phyloP scores from a whole-genome alignment of 2,329 filamentous ascomycete species.

The Phialophora chinensis region DNA sequence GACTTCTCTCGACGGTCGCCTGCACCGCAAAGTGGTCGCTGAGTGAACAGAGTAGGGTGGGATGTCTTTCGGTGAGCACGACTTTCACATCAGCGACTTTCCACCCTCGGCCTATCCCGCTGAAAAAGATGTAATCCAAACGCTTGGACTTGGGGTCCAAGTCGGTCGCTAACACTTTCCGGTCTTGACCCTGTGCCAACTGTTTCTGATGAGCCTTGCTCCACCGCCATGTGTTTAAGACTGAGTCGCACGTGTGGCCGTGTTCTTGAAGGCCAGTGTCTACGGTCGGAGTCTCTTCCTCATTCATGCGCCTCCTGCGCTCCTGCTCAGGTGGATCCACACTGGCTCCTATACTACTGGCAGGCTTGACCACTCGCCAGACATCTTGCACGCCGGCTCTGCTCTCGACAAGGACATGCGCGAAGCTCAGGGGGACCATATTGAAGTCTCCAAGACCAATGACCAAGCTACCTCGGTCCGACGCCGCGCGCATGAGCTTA shows the following conservation, averaged over 20 bases:
- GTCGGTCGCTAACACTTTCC: slow-evolving; percentile 67
- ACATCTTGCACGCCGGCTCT: slow-evolving; percentile 79
- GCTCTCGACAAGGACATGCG: slow-evolving; percentile 79
- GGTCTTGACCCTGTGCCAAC: slow-evolving; percentile 68
- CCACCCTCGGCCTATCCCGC: slow-evolving; percentile 58
- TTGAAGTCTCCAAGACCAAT: slow-evolving; percentile 94
- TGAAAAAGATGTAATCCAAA: slow-evolving; percentile 91
- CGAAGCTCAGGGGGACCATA: slow-evolving; percentile 86
- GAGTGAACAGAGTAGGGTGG: slow-evolving; percentile 79
- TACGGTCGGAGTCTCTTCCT: slow-evolving; percentile 67
- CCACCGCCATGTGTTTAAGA: slow-evolving; percentile 95
- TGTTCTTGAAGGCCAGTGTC: slow-evolving; percentile 79
- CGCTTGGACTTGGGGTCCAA: slow-evolving; percentile 79
- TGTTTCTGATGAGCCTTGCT: slow-evolving; percentile 70
- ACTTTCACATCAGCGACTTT: slow-evolving; percentile 72
- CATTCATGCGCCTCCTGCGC: slow-evolving; percentile 60
- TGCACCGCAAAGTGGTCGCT: slow-evolving; percentile 96
- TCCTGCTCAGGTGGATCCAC: slow-evolving; percentile 70
- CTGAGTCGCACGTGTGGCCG: slow-evolving; percentile 84
- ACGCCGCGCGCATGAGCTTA: slow-evolving; percentile 82
- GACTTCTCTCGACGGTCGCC: slow-evolving; percentile 64
- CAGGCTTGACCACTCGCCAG: slow-evolving; percentile 83
- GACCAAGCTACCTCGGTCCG: slow-evolving; percentile 80
- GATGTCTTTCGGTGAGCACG: slow-evolving; percentile 81
- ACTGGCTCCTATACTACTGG: slow-evolving; percentile 78